phyloP scores from a whole-genome alignment of 768 basidiomycete species.

The Paxillus rubicundulus region DNA sequence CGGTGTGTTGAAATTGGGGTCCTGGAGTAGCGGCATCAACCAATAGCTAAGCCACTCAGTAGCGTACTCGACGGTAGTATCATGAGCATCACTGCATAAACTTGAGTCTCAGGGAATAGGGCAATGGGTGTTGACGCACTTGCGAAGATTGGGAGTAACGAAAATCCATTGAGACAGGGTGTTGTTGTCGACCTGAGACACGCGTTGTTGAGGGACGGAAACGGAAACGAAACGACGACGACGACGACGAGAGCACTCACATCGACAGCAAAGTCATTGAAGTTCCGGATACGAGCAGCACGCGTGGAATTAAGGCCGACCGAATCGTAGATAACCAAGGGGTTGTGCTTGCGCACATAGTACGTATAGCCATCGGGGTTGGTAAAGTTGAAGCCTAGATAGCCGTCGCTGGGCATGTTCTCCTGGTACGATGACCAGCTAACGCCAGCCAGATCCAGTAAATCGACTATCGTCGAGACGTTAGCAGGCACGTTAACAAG shows the following conservation, averaged over 20 bases:
- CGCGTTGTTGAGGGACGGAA: neutral
- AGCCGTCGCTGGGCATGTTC: constrained; percentile 52
- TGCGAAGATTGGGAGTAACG: constrained; percentile 56
- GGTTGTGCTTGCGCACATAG: constrained; percentile 59
- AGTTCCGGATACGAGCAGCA: constrained; percentile 49
- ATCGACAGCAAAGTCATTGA: constrained; percentile 61
- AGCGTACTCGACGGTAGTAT: constrained; percentile 51
- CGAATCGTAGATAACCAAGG: constrained; percentile 50
- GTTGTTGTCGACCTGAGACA: constrained; percentile 31
- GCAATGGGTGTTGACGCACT: constrained; percentile 14
- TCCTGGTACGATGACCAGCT: constrained; percentile 66
- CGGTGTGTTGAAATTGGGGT: constrained; percentile 52
- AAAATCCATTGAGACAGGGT: constrained; percentile 59
- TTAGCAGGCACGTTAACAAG: constrained; percentile 37
- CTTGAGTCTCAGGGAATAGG: neutral
- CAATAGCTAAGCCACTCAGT: constrained; percentile 47
- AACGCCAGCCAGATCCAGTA: constrained; percentile 54
- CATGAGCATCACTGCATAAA: constrained; percentile 52
- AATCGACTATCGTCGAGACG: constrained; percentile 56
- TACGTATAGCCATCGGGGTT: constrained; percentile 40
- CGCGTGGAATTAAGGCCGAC: constrained; percentile 43
- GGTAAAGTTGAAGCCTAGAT: constrained; percentile 36
- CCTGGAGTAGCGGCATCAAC: constrained; percentile 48
- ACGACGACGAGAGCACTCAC: constrained; percentile 21
- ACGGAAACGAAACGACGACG: neutral